A percentile compares a stretch with the other conserved stretches of the same genome.
phyloP scores from a whole-genome alignment of 805 yeast species.

The Cyberlindnera maclurae region DNA sequence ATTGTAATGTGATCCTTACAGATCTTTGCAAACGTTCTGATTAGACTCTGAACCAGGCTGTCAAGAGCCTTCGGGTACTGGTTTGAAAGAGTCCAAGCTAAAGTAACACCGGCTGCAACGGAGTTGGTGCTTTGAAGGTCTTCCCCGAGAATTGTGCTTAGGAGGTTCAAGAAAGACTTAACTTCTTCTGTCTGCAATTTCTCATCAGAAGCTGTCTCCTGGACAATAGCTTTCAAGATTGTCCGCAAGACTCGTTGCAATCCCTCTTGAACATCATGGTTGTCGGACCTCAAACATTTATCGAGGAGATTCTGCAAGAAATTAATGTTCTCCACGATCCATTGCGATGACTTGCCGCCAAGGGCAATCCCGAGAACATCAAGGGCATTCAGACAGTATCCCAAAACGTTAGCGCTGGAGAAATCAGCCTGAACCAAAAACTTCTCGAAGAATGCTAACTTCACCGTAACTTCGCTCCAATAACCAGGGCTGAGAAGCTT shows the following conservation, averaged over 20 bases:
- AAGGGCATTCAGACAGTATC: constrained; percentile 82
- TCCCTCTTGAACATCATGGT: constrained; percentile 81
- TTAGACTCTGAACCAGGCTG: constrained; percentile 62
- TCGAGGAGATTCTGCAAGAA: constrained; percentile 70
- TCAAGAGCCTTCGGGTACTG: constrained; percentile 71
- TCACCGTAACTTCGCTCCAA: constrained; percentile 90
- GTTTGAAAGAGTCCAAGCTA: constrained; percentile 73
- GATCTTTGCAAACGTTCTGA: constrained; percentile 83
- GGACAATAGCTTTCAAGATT: constrained; percentile 58
- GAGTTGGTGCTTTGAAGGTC: constrained; percentile 69
- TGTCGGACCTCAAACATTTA: constrained; percentile 73
- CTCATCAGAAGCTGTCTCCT: constrained; percentile 35
- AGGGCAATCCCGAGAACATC: constrained; percentile 82
- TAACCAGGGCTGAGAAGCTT: constrained; percentile 61
- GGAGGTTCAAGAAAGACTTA: constrained; percentile 49
- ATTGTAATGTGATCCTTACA: constrained; percentile 80
- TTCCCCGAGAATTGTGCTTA: constrained; percentile 68
- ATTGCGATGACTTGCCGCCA: constrained; percentile 65
- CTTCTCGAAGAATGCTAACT: constrained; percentile 80
- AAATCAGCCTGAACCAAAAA: constrained; percentile 75
- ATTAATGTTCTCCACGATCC: constrained; percentile 70
- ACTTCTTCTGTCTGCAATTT: constrained; percentile 57
- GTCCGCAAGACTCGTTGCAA: constrained; percentile 68
- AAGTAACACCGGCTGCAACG: constrained; percentile 80
- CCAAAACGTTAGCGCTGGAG: constrained; percentile 57